Conservation (phyloP, 495 filamentous ascomycete species). For the Talaromyces stipitatus region DNA sequence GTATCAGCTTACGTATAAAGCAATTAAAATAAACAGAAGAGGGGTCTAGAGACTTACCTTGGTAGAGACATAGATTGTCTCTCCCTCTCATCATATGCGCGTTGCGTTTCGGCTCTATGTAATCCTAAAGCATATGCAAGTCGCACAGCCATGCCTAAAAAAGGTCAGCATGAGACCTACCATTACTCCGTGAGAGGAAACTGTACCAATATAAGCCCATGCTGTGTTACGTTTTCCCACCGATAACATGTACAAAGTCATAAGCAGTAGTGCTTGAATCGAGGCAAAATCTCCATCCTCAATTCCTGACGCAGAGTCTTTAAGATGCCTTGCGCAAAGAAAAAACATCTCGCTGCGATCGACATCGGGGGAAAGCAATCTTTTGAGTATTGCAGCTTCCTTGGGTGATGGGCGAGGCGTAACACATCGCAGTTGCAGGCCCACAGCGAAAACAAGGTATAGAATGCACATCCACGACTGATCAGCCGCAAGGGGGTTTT, state of each 20-base stretch:
- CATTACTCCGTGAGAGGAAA: conserved; percentile 1
- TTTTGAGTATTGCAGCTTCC: conserved; percentile 43
- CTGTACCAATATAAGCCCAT: conserved; percentile 50
- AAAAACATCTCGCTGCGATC: conserved; percentile 53
- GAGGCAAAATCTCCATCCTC: conserved; percentile 59
- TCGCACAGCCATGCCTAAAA: conserved; percentile 53
- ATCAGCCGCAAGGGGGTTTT: conserved; percentile 39
- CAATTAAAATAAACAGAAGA: conserved; percentile 28
- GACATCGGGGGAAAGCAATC: conserved; percentile 32
- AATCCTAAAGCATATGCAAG: conserved; percentile 53
- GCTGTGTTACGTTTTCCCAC: conserved; percentile 52
- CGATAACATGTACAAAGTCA: conserved; percentile 52
- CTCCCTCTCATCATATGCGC: conserved; percentile 3
- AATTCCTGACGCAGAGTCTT: conserved; percentile 46
- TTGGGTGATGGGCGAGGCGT: conserved; percentile 38
- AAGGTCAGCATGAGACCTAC: conserved; percentile 4
- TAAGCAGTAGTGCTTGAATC: conserved; percentile 51
- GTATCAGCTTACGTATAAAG: not conserved
- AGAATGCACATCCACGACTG: conserved; percentile 45
- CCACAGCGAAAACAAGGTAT: conserved; percentile 52
- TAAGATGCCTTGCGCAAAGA: conserved; percentile 46
- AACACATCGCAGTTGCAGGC: conserved; percentile 41
- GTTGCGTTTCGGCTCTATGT: conserved; percentile 53
- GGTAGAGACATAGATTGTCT: conserved; percentile 2
- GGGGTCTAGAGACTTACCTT: not conserved